A percentile compares a stretch with the other conserved stretches of the same genome.
Conservation (phyloP, 83 land plant genomes). For the Thuja plicata region DNA sequence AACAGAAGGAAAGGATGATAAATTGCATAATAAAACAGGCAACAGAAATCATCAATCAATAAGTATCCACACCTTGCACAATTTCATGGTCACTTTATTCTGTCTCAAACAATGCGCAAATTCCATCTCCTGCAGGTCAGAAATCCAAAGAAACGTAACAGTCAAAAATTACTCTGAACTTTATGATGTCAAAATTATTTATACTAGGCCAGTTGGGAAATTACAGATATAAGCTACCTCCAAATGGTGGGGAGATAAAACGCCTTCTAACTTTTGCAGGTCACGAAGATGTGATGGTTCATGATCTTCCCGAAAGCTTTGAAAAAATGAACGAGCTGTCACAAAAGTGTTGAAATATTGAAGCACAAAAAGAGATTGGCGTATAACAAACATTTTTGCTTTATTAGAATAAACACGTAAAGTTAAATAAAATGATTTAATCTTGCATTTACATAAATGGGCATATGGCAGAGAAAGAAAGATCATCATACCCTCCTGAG, state of each 20-base stretch:
- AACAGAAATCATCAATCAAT: background rate
- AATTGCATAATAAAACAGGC: background rate
- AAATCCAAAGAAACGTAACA: background rate
- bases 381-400: background rate
- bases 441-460: background rate
- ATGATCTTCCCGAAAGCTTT: slow-evolving; percentile 92
- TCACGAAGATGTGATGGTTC: slow-evolving; percentile 80
- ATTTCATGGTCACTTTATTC: slow-evolving; percentile 78
- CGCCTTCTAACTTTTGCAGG: slow-evolving; percentile 90
- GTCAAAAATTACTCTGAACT: background rate
- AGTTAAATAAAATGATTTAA: background rate
- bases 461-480: background rate
- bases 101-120: slow-evolving; percentile 82
- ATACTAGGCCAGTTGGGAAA: background rate
- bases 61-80: slow-evolving; percentile 73
- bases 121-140: slow-evolving; percentile 75
- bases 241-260: slow-evolving; percentile 87
- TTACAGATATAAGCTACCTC: slow-evolving; percentile 38
- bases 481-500: slow-evolving; percentile 73
- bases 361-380: background rate
- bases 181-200: background rate
- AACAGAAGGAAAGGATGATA: background rate
- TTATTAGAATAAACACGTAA: background rate
- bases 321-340: slow-evolving; percentile 87
- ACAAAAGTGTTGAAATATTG: background rate